Percentiles rank a stretch among this genome's conserved stretches.
Conservation (phyloP, 2,329 filamentous ascomycete species). For the Claviceps citrina region DNA sequence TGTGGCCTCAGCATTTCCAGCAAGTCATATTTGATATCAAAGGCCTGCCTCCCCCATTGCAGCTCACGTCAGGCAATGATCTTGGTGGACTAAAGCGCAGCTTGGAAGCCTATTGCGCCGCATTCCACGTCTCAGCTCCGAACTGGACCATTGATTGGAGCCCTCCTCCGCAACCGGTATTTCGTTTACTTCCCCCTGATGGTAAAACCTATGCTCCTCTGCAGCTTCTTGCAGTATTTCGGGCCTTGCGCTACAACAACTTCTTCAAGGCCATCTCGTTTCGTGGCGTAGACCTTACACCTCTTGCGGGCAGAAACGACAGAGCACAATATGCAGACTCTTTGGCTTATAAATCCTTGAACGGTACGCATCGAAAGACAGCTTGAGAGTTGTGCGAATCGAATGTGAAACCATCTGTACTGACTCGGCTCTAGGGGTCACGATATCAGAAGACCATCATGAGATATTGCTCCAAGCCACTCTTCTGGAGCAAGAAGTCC, state of each 20-base stretch:
- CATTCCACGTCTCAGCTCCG: slow-evolving; percentile 33
- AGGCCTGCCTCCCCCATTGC: slow-evolving; percentile 35
- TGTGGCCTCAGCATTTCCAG: slow-evolving; percentile 42
- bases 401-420: neutral
- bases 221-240: slow-evolving; percentile 41
- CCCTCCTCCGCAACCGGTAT: slow-evolving; percentile 31
- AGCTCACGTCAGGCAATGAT: slow-evolving; percentile 38
- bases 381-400: neutral
- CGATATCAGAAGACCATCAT: slow-evolving; percentile 31
- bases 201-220: slow-evolving; percentile 28
- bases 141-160: slow-evolving; percentile 35
- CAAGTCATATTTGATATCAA: slow-evolving; percentile 36
- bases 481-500: slow-evolving; percentile 39
- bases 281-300: slow-evolving; percentile 32
- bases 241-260: slow-evolving; percentile 42
- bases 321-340: slow-evolving; percentile 28
- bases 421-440: slow-evolving; percentile 21
- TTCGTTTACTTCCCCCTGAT: slow-evolving; percentile 32
- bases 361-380: slow-evolving; percentile 22
- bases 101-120: slow-evolving; percentile 38
- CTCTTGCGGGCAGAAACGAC: slow-evolving; percentile 25
- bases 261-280: slow-evolving; percentile 45
- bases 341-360: slow-evolving; percentile 36
- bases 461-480: slow-evolving; percentile 33
- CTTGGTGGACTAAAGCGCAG: slow-evolving; percentile 40